phyloP scores from a whole-genome alignment of 257 asterid species.

The Primulina eburnea region DNA sequence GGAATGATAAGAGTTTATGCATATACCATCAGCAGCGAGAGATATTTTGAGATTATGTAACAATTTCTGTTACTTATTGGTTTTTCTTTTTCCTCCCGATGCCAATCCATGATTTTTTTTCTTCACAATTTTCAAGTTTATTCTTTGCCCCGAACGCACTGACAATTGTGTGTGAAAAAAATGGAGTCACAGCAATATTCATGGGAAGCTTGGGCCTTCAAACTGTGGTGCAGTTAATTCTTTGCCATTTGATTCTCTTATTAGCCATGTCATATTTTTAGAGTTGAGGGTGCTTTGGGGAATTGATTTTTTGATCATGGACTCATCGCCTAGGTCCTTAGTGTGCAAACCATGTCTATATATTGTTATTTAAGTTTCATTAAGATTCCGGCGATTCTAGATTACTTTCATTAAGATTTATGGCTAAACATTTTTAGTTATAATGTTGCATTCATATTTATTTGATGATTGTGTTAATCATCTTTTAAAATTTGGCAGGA shows the following conservation, averaged over 20 bases:
- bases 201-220: not conserved
- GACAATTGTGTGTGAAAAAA: not conserved
- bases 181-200: not conserved
- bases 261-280: not conserved
- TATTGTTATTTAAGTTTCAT: not conserved
- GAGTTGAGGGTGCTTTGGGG: not conserved
- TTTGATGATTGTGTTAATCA: not conserved
- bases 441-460: not conserved
- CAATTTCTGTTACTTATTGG: not conserved
- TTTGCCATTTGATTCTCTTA: not conserved
- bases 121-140: not conserved
- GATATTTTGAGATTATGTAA: not conserved
- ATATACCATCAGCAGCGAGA: not conserved
- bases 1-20: not conserved
- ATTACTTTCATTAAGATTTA: not conserved
- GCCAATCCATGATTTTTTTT: not conserved
- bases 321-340: not conserved
- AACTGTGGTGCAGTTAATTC: not conserved
- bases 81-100: not conserved
- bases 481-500: not conserved
- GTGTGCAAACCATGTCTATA: not conserved
- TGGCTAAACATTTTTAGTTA: not conserved
- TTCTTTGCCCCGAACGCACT: not conserved
- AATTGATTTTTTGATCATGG: too few relatives aligned
- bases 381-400: not conserved